Conservation (phyloP, 306 rosid genomes). For the Quercus robur region DNA sequence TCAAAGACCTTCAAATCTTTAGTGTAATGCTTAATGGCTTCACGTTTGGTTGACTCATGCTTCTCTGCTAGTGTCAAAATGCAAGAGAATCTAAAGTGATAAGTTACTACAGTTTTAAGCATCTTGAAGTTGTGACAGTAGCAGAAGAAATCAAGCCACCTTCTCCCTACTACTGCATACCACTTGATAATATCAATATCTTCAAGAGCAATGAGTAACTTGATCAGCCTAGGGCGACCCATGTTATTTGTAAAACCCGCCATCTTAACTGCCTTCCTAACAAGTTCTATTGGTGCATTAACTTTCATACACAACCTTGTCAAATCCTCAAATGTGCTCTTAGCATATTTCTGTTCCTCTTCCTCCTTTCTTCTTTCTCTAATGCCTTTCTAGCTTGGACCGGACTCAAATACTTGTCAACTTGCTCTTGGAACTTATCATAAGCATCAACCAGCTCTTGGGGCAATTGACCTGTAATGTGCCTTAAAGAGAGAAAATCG, state of each 20-base stretch:
- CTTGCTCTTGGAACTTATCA: slow-evolving; percentile 76
- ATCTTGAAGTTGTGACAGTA: slow-evolving; percentile 82
- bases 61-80: slow-evolving; percentile 85
- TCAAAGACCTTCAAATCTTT: slow-evolving; percentile 84
- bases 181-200: slow-evolving; percentile 78
- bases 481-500: slow-evolving; percentile 63
- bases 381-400: slow-evolving; percentile 44
- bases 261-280: slow-evolving; percentile 72
- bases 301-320: slow-evolving; percentile 71
- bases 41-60: slow-evolving; percentile 76
- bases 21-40: slow-evolving; percentile 70
- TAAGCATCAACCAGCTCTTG: slow-evolving; percentile 68
- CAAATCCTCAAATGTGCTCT: slow-evolving; percentile 69
- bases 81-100: slow-evolving; percentile 93
- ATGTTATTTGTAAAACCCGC: slow-evolving; percentile 77
- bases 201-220: slow-evolving; percentile 67
- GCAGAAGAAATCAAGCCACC: slow-evolving; percentile 83
- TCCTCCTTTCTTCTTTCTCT: slow-evolving; percentile 73
- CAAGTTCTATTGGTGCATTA: slow-evolving; percentile 67
- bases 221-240: slow-evolving; percentile 80
- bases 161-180: slow-evolving; percentile 80
- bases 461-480: slow-evolving; percentile 72
- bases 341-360: slow-evolving; percentile 65
- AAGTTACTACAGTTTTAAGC: slow-evolving; percentile 70
- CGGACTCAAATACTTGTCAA: slow-evolving; percentile 73